Evolutionary conservation across 805 yeast species (phyloP), one percentile per base, ranked within the genome.

Genomic region (Saccharomyces eubayanus): DNA sequence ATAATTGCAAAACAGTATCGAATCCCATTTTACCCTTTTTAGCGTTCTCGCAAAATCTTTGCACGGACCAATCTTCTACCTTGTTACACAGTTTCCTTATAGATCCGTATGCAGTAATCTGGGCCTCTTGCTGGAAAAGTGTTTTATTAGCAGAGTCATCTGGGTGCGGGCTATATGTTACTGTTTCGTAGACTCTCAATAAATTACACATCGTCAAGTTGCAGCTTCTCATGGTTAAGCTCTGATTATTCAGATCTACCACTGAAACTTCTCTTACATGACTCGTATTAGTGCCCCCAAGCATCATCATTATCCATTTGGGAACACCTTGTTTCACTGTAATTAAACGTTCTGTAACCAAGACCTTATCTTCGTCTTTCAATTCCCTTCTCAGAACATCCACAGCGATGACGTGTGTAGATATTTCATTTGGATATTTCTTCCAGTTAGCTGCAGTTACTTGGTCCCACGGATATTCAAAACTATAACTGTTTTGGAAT

Each of bases 361-460:
- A 74, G 2, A 80, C 74, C 5, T 78, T 77, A 0, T 79, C 77
- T 6, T 68, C 71, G 1, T 76, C 71, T 60, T 82, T 79, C 21
- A 89, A 64, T 61, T 84, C 89, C 58, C 98, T 77, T 55, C 86
- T 76, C 31, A 92, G 70, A 0, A 89, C 89, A 67, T 92, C 99
- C 20, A 94, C 98, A 1, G 94, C 94, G 29, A 89, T 85, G 9
- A 92, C 99, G 70, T 92, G 99, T 0, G 96, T 80, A 6, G 96
- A 84, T 55, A 85, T 77, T 62, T 90, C 96, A 67, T 94, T 92
- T n/a, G 99, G 99, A 71, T 92, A 92, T 62, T 92, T 92, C 59
- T 81, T 83, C 99, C 99, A 92, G 71, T 91, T 90, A 51, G 98
- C 97, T 1, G 96, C 90, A 0, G 96, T 86, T 28, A 92, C 96